Evolutionary conservation across 768 basidiomycete genomes (phyloP), one percentile per base, ranked within the genome.

Genomic region (Suillus ampliporus): DNA sequence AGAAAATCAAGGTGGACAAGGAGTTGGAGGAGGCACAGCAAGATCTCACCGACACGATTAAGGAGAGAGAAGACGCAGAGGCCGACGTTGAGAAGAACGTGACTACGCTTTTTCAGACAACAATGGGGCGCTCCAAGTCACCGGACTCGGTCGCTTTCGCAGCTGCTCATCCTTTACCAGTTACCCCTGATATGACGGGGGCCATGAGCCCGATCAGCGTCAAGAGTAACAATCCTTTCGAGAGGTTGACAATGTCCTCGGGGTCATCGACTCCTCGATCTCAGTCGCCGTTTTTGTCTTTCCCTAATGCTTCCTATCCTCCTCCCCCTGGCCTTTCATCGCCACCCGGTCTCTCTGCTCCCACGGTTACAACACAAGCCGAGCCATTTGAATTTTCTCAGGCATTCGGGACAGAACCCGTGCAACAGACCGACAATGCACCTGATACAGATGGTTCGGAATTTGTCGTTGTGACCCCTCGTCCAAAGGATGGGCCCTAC

Each of bases 221-320:
- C 60, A 92, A 92, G 80, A 95, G 92, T 69, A 97, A 90, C 70
- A 98, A 98, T 73, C 96, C 95, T 4, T 98, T 98, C 70, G 95
- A 93, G 63, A 80, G 89, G 51, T 74, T 95, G 35, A 79, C 81
- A 2, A 81, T 83, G 78, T 74, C 81, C 41, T 76, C 79, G 28
- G 82, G 78, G 52, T 65, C 74, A 37, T 67, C 71, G 4, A 76
- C 77, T 37, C 74, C 77, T 44, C 84, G 84, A 38, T 81, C 88
- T 1, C 82, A 84, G 63, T 89, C 89, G 0, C 88, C 89, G 1
- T 89, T 89, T 72, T 71, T 83, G 57, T 78, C 87, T 0, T 84
- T 87, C 67, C 70, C 79, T 34, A 72, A 77, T 62, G 60, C 77
- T 23, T 67, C 81, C 4, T 59, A 74, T 1, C 72, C 83, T 28